Percentiles rank a stretch among this genome's conserved stretches.
These are phyloP conservation scores for Leishmania martiniquensis DNA, from an alignment of 208 protist genomes.

Conservation along the genomic window DNA sequence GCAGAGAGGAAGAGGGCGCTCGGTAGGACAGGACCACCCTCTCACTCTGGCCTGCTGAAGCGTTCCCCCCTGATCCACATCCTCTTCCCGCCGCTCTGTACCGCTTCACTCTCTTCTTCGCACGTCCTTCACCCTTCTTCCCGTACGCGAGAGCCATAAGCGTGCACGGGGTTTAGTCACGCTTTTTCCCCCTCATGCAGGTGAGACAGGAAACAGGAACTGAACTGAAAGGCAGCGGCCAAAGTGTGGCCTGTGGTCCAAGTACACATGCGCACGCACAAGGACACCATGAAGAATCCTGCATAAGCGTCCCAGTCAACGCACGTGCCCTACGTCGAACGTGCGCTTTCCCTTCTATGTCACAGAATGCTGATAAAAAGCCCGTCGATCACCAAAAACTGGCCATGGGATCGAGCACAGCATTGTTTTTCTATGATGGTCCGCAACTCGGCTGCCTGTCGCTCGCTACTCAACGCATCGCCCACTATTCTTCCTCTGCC, in stretches of 20 bases:
- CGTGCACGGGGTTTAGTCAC: background rate
- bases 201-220: background rate
- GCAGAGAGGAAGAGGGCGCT: background rate
- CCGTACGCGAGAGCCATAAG: background rate
- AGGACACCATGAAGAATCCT: background rate
- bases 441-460: background rate
- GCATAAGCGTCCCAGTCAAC: too few relatives aligned
- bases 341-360: background rate
- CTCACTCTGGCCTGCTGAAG: too few relatives aligned
- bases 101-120: background rate
- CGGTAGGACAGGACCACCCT: background rate
- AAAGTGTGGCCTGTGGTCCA: background rate
- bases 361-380: background rate
- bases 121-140: background rate
- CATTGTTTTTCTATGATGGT: background rate
- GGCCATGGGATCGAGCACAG: background rate
- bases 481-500: background rate
- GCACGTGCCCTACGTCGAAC: too few relatives aligned
- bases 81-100: background rate
- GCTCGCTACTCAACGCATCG: background rate
- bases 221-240: background rate
- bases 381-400: background rate
- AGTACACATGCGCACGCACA: background rate
- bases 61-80: too few relatives aligned
- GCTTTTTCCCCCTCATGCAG: background rate